A percentile compares a stretch with the other conserved stretches of the same genome.
These are phyloP conservation scores for Fusarium sambucinum DNA, from an alignment of 2,329 filamentous ascomycete species.

Conservation along the genomic window DNA sequence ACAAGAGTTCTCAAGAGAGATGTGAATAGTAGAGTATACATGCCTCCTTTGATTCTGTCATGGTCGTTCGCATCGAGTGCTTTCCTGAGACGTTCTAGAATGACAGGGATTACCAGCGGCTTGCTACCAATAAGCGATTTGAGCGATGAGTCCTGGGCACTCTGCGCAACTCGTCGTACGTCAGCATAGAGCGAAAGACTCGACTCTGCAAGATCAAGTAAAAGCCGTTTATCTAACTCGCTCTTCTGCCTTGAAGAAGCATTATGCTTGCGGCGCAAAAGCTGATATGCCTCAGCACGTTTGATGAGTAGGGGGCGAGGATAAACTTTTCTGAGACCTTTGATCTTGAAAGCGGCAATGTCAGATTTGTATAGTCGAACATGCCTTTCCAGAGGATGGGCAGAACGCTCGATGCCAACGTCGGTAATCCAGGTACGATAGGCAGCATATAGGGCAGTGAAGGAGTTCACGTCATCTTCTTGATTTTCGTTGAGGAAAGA, in stretches of 20 bases:
- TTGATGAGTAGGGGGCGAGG: slow-evolving; percentile 92
- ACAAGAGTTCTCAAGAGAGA: slow-evolving; percentile 88
- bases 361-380: slow-evolving; percentile 87
- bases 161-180: slow-evolving; percentile 93
- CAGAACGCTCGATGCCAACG: slow-evolving; percentile 94
- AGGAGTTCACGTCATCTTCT: slow-evolving; percentile 95
- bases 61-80: slow-evolving; percentile 85
- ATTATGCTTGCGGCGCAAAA: slow-evolving; percentile 94
- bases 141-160: slow-evolving; percentile 90
- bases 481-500: slow-evolving; percentile 84
- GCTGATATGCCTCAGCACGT: slow-evolving; percentile 92
- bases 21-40: slow-evolving; percentile 91
- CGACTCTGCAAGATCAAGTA: slow-evolving; percentile 90
- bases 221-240: slow-evolving; percentile 85
- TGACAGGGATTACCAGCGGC: slow-evolving; percentile 87
- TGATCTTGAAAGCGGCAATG: slow-evolving; percentile 93
- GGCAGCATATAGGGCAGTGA: slow-evolving; percentile 90
- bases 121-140: slow-evolving; percentile 91
- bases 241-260: slow-evolving; percentile 88
- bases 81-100: slow-evolving; percentile 81
- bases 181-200: slow-evolving; percentile 94
- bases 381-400: slow-evolving; percentile 90
- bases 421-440: slow-evolving; percentile 98
- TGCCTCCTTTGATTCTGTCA: slow-evolving; percentile 91
- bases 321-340: slow-evolving; percentile 90